Conservation (phyloP, 306 rosid genomes). For the Vigna hirtella region DNA sequence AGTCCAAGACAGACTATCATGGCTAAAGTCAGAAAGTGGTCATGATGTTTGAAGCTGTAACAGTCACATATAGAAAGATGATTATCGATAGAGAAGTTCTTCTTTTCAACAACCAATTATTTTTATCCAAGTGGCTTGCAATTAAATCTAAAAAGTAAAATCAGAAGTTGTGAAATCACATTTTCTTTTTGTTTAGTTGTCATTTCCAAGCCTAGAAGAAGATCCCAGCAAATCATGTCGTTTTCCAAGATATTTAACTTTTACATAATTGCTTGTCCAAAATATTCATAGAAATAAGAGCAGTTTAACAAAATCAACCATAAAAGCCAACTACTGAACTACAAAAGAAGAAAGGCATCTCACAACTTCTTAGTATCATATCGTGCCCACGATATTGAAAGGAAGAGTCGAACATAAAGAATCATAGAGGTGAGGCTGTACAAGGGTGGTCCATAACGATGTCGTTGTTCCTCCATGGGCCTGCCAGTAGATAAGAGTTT, state of each 20-base stretch:
- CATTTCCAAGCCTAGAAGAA: slow-evolving; percentile 10
- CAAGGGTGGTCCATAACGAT: slow-evolving; percentile 93
- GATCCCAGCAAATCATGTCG: not conserved
- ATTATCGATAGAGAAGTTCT: not conserved
- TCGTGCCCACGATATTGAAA: slow-evolving; percentile 73
- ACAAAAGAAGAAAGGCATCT: slow-evolving; percentile 52
- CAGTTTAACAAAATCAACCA: slow-evolving; percentile 31
- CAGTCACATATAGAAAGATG: not conserved
- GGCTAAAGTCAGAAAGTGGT: not conserved
- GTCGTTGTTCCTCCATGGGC: slow-evolving; percentile 99
- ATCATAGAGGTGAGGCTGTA: slow-evolving; percentile 84
- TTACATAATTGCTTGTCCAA: slow-evolving; percentile 3
- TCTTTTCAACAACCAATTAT: not conserved
- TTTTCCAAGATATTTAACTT: slow-evolving; percentile 3
- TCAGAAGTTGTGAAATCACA: not conserved
- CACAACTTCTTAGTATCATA: slow-evolving; percentile 71
- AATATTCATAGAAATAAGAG: slow-evolving; percentile 31
- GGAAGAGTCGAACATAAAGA: slow-evolving; percentile 67
- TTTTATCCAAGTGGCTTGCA: not conserved
- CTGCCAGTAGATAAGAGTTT: slow-evolving; percentile 52
- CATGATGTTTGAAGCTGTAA: not conserved
- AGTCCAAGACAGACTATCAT: not conserved
- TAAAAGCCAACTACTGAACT: slow-evolving; percentile 22
- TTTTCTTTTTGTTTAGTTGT: not conserved
- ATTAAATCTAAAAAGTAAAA: not conserved